Base-by-base conservation (phyloP, 2,329 filamentous ascomycete genomes). In the Colletotrichum abscissum region DNA sequence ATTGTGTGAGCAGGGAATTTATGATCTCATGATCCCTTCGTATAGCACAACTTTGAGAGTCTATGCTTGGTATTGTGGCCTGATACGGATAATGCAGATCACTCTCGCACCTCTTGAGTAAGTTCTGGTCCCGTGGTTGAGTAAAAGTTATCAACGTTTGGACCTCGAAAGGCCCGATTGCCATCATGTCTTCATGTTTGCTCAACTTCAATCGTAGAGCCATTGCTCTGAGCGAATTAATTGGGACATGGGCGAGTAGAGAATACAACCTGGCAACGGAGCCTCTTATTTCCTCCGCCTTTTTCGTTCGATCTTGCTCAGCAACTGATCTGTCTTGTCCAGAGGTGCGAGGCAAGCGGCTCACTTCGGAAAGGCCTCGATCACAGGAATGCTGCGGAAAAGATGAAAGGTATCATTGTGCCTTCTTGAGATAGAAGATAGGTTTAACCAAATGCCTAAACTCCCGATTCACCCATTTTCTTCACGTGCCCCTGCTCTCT, bases 171-270 rank as follows among this genome's bases (percentile, higher is more conserved):
- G 42, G 42, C 42, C 16, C 42, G 42, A 49, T 49, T 49, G 8
- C 19, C 19, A 19, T n/a, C 19, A 49, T 8, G 42, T 4, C 19
- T n/a, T 49, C 4, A n/a, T n/a, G 14, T 16, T 16, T 16, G 14
- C 14, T 4, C 8, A 9, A 4, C 3, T n/a, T 3, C 6, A 4
- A 19, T 5, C 2, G 11, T 35, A 8, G 3, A n/a, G 16, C 1
- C 42, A n/a, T 9, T 49, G 6, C 42, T 49, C 6, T n/a, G 42
- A 49, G 42, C 19, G 19, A 49, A 9, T 3, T 2, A n/a, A 19
- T 4, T 1, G 16, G 19, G 16, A 49, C 7, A n/a, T 11, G 42
- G 8, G 19, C 42, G 42, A 49, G 4, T 49, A 7, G 19, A 49
- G 1, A 49, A n/a, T 8, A n/a, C 6, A 19, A n/a, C 42, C 7